Conservation (phyloP, 2,329 filamentous ascomycete genomes). For the Lachnum nothofagi region DNA sequence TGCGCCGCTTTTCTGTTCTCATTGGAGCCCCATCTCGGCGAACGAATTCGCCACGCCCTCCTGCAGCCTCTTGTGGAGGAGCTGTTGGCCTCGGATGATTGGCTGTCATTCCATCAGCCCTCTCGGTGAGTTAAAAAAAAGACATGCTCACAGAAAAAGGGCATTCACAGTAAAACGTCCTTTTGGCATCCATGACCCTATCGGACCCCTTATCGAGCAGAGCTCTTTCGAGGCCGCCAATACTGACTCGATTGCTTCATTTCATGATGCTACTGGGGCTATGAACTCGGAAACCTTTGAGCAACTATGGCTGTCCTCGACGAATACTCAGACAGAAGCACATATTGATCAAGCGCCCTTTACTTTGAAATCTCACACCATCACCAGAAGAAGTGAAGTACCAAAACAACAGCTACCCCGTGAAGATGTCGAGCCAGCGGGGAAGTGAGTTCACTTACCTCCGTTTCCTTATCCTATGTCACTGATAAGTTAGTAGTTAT, state of each 20-base stretch:
- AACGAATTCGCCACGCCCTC: neutral
- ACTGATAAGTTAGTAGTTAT: too few relatives aligned
- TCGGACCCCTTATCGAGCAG: too few relatives aligned
- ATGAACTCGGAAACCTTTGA: neutral
- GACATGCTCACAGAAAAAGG: slow-evolving; percentile 11
- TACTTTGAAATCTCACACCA: neutral
- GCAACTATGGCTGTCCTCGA: neutral
- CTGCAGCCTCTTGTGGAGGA: neutral
- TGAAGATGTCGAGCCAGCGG: too few relatives aligned
- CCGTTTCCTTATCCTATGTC: too few relatives aligned
- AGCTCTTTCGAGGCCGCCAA: too few relatives aligned
- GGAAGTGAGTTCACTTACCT: too few relatives aligned
- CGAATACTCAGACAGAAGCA: neutral
- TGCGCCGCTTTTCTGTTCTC: neutral
- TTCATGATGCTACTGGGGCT: neutral
- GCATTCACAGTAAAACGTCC: too few relatives aligned
- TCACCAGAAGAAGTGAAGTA: neutral
- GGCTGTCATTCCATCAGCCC: slow-evolving; percentile 4
- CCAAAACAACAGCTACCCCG: too few relatives aligned
- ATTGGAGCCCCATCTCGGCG: neutral
- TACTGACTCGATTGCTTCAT: too few relatives aligned
- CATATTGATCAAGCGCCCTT: neutral
- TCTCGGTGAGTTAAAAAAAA: slow-evolving; percentile 12
- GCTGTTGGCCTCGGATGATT: slow-evolving; percentile 5
- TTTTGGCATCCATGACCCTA: too few relatives aligned